phyloP scores from a whole-genome alignment of 176 grass and related monocot genomes.

The Ensete glaucum region DNA sequence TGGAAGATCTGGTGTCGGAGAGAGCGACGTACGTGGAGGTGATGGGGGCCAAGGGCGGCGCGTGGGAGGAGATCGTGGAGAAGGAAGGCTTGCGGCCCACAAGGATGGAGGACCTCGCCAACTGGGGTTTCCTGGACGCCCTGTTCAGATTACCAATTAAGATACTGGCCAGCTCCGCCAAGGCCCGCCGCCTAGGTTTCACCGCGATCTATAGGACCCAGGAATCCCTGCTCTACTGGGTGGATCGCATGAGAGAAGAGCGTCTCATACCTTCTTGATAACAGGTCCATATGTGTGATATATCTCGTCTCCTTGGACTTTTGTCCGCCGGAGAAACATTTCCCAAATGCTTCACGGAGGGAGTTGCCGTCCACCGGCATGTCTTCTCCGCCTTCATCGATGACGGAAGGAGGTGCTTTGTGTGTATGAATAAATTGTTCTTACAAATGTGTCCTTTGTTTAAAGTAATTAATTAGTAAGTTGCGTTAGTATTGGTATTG shows the following conservation, averaged over 20 bases:
- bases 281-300: no score
- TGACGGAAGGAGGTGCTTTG: no score
- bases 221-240: slow-evolving; percentile 22
- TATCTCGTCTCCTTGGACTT: no score
- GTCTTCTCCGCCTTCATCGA: no score
- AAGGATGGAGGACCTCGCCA: slow-evolving; percentile 18
- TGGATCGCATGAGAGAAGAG: slow-evolving; percentile 26
- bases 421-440: no score
- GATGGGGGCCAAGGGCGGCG: slow-evolving; percentile 20
- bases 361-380: no score
- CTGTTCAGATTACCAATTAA: slow-evolving; percentile 22
- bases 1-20: slow-evolving; percentile 6
- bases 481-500: no score
- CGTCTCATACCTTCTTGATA: slow-evolving; percentile 14
- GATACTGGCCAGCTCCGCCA: slow-evolving; percentile 14
- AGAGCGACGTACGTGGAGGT: slow-evolving; percentile 9
- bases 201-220: neutral
- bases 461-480: no score
- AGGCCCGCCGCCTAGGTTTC: slow-evolving; percentile 27
- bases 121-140: slow-evolving; percentile 27
- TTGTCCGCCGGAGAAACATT: no score
- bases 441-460: no score
- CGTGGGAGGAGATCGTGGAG: slow-evolving; percentile 30
- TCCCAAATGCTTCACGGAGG: no score
- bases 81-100: slow-evolving; percentile 13